Conservation (phyloP, 768 basidiomycete genomes). For the Phlebiopsis flavidoalba region DNA sequence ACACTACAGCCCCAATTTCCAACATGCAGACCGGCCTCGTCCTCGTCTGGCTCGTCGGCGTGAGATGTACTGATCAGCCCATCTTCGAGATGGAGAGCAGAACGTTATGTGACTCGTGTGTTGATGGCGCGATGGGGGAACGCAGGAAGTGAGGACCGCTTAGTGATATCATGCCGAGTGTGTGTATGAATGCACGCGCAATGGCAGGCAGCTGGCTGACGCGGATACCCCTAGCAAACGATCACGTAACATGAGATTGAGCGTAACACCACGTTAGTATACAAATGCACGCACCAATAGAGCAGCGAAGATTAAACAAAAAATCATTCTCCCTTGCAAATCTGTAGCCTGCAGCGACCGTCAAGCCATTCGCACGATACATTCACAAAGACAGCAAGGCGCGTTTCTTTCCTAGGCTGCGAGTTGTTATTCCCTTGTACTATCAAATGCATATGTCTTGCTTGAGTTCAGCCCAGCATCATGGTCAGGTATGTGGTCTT, state of each 20-base stretch:
- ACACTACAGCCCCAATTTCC: slow-evolving; percentile 86
- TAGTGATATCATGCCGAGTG: slow-evolving; percentile 95
- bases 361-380: slow-evolving; percentile 62
- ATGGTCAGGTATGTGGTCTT: background rate
- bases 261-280: slow-evolving; percentile 1
- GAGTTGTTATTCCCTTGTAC: slow-evolving; percentile 21
- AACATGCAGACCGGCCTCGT: slow-evolving; percentile 76
- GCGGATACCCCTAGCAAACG: slow-evolving; percentile 66
- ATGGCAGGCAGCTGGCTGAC: slow-evolving; percentile 64
- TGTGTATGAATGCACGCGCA: slow-evolving; percentile 76
- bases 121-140: background rate
- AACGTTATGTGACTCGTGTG: slow-evolving; percentile 25
- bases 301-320: slow-evolving; percentile 72
- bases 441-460: slow-evolving; percentile 13
- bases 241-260: background rate
- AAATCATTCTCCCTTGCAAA: slow-evolving; percentile 77
- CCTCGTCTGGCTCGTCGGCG: slow-evolving; percentile 75
- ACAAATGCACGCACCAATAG: slow-evolving; percentile 58
- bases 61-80: slow-evolving; percentile 74
- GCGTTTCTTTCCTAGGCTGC: slow-evolving; percentile 9
- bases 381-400: slow-evolving; percentile 64
- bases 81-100: slow-evolving; percentile 80
- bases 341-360: slow-evolving; percentile 83
- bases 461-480: slow-evolving; percentile 24
- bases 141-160: slow-evolving; percentile 55